Percentiles rank a stretch among this genome's conserved stretches.
phyloP scores from a whole-genome alignment of 352 stramenopile species.

The Peronosclerospora sorghi region DNA sequence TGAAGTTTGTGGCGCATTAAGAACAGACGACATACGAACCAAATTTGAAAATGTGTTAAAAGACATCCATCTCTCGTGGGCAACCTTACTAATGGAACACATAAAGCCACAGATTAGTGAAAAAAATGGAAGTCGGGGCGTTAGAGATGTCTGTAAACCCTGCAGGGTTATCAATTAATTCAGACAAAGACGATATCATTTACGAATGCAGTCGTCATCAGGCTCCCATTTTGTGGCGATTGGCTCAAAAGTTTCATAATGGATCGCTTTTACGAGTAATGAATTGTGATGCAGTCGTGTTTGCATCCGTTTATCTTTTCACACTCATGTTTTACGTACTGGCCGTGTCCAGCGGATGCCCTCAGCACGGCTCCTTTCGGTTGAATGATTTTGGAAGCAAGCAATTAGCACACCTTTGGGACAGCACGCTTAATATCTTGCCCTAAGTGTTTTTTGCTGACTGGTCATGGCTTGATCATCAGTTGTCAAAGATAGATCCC shows the following conservation, averaged over 20 bases:
- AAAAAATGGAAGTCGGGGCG: constrained; percentile 3
- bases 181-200: constrained; percentile 17
- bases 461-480: constrained; percentile 56
- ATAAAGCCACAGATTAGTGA: constrained; percentile 13
- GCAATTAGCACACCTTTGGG: constrained; percentile 32
- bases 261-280: constrained; percentile 14
- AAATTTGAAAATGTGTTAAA: constrained; percentile 23
- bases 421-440: constrained; percentile 32
- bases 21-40: constrained; percentile 2
- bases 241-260: constrained; percentile 15
- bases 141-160: constrained; percentile 19
- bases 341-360: constrained; percentile 6
- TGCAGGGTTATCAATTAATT: constrained; percentile 8
- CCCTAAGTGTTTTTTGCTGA: constrained; percentile 48
- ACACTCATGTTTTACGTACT: too few relatives aligned
- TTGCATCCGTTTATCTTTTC: too few relatives aligned
- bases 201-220: constrained; percentile 20
- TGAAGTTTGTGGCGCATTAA: constrained; percentile 5
- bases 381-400: constrained; percentile 34
- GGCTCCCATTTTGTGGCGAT: constrained; percentile 17
- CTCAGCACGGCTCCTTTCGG: constrained; percentile 23
- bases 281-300: constrained; percentile 11
- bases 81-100: constrained; percentile 8
- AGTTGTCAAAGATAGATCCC: constrained; percentile 29
- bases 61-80: constrained; percentile 25